Evolutionary conservation across 176 grass and related monocot genomes (phyloP), one percentile per base, ranked within the genome.

Genomic region (Oryza glumipatula): DNA sequence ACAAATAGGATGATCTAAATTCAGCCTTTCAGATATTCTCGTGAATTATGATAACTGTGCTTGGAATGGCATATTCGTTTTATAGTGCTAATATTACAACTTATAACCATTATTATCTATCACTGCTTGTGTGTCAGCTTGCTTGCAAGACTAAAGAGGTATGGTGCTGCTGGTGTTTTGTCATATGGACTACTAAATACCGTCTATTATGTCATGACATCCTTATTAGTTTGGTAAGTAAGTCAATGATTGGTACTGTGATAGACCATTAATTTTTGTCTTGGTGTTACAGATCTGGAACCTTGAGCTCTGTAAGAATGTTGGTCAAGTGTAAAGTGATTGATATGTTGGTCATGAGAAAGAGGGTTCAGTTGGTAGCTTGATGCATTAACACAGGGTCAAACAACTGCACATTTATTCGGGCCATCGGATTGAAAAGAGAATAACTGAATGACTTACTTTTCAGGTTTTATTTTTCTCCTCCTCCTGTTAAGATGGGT

Each of bases 151-250:
- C 78, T 98, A 44, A 98, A 92, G 89, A 92, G 91, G 92, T 98
- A 98, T 76, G 96, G 93, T 78, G 77, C 88, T 89, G 89, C 93
- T 56, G 96, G 96, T 39, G 83, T 98, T 87, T 86, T 98, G 28
- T 90, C 93, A 39, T 98, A 98, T 87, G 96, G 96, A 64, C 88
- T 98, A 68, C 93, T 98, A 89, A 98, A 98, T 81, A 98, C 93
- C 2, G 64, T 92, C 48, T 98, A 98, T 80, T 95, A 95, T 92
- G 69, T 90, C n/a, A 95, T 80, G 48, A 82, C 93, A 16, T 98
- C 92, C 89, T 77, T 98, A 58, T 79, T 98, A 79, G 96, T 95
- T 58, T 98, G 96, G 96, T 98, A 73, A 90, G 96, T 98, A 70
- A 90, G 91, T 90, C 52, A 21, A 60, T 78, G 8, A 70, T 43